phyloP scores from a whole-genome alignment of 2,329 filamentous ascomycete species.

The Gyromitra esculenta region DNA sequence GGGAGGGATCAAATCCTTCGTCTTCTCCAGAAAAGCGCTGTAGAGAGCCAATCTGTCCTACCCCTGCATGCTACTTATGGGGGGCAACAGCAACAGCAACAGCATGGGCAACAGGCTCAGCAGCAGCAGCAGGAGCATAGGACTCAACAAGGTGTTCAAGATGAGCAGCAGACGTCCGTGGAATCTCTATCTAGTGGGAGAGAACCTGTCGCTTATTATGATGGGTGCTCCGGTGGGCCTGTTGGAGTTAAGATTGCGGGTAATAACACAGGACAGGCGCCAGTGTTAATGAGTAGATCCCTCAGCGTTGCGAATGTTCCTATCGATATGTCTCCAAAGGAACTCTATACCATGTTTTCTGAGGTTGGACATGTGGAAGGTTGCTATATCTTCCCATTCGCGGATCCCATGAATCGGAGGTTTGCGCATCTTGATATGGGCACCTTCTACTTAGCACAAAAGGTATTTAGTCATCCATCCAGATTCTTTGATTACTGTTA shows the following conservation, averaged over 20 bases:
- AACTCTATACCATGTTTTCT: constrained; percentile 52
- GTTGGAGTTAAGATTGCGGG: background rate
- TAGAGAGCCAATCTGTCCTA: background rate
- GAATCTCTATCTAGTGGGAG: constrained; percentile 3
- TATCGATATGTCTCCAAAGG: constrained; percentile 55
- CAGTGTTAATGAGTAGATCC: constrained; percentile 52
- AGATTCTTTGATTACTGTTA: constrained; percentile 2
- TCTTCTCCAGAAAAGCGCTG: constrained; percentile 44
- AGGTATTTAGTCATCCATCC: constrained; percentile 44
- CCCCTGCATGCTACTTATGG: constrained; percentile 20
- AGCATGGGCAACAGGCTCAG: constrained; percentile 26
- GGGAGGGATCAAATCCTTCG: constrained; percentile 41
- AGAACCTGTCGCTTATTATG: constrained; percentile 23
- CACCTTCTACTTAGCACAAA: constrained; percentile 53
- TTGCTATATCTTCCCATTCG: constrained; percentile 53
- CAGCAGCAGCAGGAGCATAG: constrained; percentile 14
- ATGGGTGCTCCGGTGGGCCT: constrained; percentile 8
- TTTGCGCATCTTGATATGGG: constrained; percentile 55
- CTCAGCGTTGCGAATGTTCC: constrained; percentile 55
- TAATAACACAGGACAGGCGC: constrained; percentile 23
- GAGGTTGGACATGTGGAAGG: constrained; percentile 52
- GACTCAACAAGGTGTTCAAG: constrained; percentile 6
- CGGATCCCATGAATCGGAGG: constrained; percentile 51
- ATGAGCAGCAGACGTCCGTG: constrained; percentile 7
- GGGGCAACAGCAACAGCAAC: constrained; percentile 28